These are phyloP conservation scores for Aspergillus kassunensis DNA, from an alignment of 495 filamentous ascomycete genomes.

Conservation along the genomic window DNA sequence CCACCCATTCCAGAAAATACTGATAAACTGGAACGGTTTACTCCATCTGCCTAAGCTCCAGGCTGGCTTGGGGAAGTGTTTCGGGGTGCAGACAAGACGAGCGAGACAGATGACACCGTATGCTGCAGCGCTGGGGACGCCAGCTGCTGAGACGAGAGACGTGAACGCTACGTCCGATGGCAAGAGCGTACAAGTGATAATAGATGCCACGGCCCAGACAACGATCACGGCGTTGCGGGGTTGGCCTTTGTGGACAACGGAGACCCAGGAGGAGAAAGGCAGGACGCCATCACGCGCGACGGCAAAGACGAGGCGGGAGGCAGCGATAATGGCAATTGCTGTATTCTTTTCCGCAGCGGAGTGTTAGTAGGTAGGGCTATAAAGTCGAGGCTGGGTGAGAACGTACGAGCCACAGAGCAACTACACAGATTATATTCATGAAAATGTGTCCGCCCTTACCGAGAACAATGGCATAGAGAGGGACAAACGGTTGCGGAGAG, in stretches of 20 bases:
- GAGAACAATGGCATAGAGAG: slow-evolving; percentile 48
- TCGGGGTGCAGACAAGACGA: slow-evolving; percentile 44
- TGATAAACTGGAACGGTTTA: slow-evolving; percentile 47
- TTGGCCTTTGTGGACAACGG: slow-evolving; percentile 46
- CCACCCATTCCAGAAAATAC: slow-evolving; percentile 50
- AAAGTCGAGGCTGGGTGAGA: background rate
- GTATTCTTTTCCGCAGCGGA: slow-evolving; percentile 36
- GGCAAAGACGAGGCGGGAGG: slow-evolving; percentile 54
- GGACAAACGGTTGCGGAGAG: slow-evolving; percentile 52
- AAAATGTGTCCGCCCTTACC: slow-evolving; percentile 51
- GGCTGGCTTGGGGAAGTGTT: slow-evolving; percentile 41
- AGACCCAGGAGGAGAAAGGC: slow-evolving; percentile 53
- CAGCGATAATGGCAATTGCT: slow-evolving; percentile 50
- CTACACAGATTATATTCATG: slow-evolving; percentile 51
- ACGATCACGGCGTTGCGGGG: slow-evolving; percentile 54
- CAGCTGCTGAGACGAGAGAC: slow-evolving; percentile 49
- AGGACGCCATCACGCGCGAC: slow-evolving; percentile 54
- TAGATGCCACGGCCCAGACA: slow-evolving; percentile 46
- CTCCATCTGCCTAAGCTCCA: slow-evolving; percentile 44
- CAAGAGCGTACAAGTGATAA: slow-evolving; percentile 51
- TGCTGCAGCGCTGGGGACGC: slow-evolving; percentile 49
- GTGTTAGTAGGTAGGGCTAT: background rate
- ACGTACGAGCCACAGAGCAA: slow-evolving; percentile 46
- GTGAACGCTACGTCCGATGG: slow-evolving; percentile 52
- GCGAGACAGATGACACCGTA: slow-evolving; percentile 54